These are phyloP conservation scores for Linaria vulgaris DNA, from an alignment of 257 asterid species.

Conservation along the genomic window DNA sequence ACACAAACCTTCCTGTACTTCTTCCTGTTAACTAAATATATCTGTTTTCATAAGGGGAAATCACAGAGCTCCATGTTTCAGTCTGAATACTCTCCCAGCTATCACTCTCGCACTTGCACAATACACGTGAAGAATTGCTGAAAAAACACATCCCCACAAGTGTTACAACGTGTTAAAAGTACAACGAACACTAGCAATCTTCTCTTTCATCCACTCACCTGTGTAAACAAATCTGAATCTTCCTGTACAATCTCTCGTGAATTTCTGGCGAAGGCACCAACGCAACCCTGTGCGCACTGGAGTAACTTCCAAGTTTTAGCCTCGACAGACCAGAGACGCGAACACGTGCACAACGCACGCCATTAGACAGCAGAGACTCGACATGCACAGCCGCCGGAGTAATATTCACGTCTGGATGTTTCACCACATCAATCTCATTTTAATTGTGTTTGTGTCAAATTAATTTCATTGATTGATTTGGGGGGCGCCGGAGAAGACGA, in stretches of 20 bases:
- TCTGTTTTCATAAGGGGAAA: constrained; percentile 71
- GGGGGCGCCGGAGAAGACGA: too few species aligned
- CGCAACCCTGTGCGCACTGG: constrained; percentile 61
- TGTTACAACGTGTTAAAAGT: constrained; percentile 11
- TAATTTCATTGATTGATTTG: too few species aligned
- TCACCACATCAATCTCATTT: constrained; percentile 48
- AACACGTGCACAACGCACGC: constrained; percentile 64
- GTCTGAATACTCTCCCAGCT: constrained; percentile 63
- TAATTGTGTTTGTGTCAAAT: too few species aligned
- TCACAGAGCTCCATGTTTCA: constrained; percentile 54
- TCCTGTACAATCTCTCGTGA: constrained; percentile 57
- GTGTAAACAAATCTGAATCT: constrained; percentile 71
- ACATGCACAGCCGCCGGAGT: constrained; percentile 46
- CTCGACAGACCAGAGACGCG: constrained; percentile 67
- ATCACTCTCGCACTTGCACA: constrained; percentile 64
- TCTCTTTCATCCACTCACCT: constrained; percentile 42
- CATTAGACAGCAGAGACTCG: constrained; percentile 37
- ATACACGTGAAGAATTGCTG: constrained; percentile 77
- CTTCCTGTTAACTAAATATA: too few species aligned
- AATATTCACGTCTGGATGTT: constrained; percentile 53
- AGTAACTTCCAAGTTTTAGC: constrained; percentile 62
- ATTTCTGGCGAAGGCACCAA: constrained; percentile 63
- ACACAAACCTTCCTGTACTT: too few species aligned
- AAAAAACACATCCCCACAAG: constrained; percentile 24
- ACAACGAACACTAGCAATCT: constrained; percentile 1